Base-by-base conservation (phyloP, 129 eudicot genomes). In the Sambucus nigra region DNA sequence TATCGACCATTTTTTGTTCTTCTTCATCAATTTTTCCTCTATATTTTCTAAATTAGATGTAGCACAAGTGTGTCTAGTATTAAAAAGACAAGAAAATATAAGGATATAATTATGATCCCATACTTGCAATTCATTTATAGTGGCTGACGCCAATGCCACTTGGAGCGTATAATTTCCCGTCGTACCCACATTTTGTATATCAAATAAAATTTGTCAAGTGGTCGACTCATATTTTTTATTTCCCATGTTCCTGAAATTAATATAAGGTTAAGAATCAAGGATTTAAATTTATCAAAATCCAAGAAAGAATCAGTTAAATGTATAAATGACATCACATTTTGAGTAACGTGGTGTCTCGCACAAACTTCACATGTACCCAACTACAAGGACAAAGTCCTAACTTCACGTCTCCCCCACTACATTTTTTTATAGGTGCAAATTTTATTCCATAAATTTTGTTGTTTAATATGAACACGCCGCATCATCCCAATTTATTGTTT, bases 111-210 rank as follows among this genome's bases (percentile, higher is more conserved):
- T n/a, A n/a, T n/a, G n/a, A 2, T 5, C 46, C 2, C 55, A 24
- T 33, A 78, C 80, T 68, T 78, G 85, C 47, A 78, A 32, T 67
- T 79, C 78, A 42, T 81, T 68, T 6, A 24, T 33, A 26, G 33
- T 70, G 15, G 81, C 78, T 2, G 86, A 66, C 10, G 86, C 86
- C 18, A 74, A n/a, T 13, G 81, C 81, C 44, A 74, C 12, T 41
- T 55, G 78, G 12, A 74, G 74, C 14, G 76, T 69, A 38, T 73
- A 73, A 24, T 55, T 60, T 60, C 60, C 65, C 0, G 47, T 39
- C 7, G 19, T 15, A 14, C 53, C 55, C 3, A 67, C 55, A 27
- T 70, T 14, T 11, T 60, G 25, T 3, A 74, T 61, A 29, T 70
- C 49, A 52, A 79, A 79, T 19, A 51, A 16, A 31, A 79, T 67